These are phyloP conservation scores for Metschnikowia sp. DNA, from an alignment of 805 yeast genomes.

Conservation along the genomic window DNA sequence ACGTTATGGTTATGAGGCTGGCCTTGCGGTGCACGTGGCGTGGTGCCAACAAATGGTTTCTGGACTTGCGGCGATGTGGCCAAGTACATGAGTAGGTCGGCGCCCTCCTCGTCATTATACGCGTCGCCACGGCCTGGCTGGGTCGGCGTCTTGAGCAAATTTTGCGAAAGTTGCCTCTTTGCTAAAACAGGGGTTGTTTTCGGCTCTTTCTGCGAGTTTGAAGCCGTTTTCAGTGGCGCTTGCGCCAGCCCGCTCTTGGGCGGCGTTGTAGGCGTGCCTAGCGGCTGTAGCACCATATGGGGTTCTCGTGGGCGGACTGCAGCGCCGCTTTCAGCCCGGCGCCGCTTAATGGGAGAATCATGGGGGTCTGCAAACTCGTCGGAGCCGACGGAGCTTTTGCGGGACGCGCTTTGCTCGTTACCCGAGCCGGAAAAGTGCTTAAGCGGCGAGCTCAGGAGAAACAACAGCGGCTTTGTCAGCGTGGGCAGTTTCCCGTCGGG, in stretches of 20 bases:
- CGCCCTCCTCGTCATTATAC: conserved; percentile 60
- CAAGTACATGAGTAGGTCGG: conserved; percentile 72
- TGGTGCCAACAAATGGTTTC: conserved; percentile 28
- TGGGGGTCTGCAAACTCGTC: conserved; percentile 11
- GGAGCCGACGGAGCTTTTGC: conserved; percentile 10
- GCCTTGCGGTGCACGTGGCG: conserved; percentile 25
- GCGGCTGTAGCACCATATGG: conserved; percentile 31
- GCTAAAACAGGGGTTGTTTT: conserved; percentile 30
- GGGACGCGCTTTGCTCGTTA: neutral
- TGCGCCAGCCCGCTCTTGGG: conserved; percentile 21
- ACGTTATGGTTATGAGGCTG: conserved; percentile 1
- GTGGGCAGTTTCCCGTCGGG: conserved; percentile 41
- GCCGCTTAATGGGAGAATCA: conserved; percentile 36
- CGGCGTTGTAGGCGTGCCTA: conserved; percentile 27
- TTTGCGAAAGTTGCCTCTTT: conserved; percentile 20
- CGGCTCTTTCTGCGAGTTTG: conserved; percentile 5
- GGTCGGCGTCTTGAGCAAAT: conserved; percentile 35
- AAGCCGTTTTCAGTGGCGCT: conserved; percentile 28
- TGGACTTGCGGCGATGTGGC: conserved; percentile 82
- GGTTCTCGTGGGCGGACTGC: conserved; percentile 15
- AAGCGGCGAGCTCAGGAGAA: conserved; percentile 35
- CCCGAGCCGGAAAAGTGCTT: conserved; percentile 17
- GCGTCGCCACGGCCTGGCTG: conserved; percentile 24
- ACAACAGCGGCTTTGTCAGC: conserved; percentile 34
- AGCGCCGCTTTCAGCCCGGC: conserved; percentile 15